phyloP scores from a whole-genome alignment of 495 filamentous ascomycete genomes.

The Tuber melanosporum region DNA sequence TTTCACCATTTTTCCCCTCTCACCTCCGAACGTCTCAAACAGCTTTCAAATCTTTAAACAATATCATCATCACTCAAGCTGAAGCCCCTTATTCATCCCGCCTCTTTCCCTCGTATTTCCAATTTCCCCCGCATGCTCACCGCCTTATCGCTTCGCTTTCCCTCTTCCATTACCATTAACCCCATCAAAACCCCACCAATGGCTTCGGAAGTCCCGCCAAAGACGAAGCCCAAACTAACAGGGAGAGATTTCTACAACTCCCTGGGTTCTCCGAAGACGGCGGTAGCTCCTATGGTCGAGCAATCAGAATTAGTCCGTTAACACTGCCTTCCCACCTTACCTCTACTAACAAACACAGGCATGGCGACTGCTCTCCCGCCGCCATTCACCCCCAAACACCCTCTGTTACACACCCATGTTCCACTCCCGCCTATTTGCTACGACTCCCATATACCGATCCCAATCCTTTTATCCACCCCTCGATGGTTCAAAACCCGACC shows the following conservation, averaged over 20 bases:
- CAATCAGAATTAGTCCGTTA: conserved; percentile 86
- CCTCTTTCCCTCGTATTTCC: conserved; percentile 13
- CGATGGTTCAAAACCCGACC: conserved; percentile 83
- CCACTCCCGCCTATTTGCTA: conserved; percentile 76
- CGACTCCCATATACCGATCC: conserved; percentile 66
- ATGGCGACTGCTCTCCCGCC: conserved; percentile 90
- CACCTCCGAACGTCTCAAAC: conserved; percentile 17
- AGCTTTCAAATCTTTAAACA: conserved; percentile 23
- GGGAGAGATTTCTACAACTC: conserved; percentile 89
- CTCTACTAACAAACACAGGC: conserved; percentile 53
- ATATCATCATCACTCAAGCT: conserved; percentile 9
- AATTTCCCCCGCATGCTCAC: background rate
- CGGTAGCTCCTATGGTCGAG: conserved; percentile 97
- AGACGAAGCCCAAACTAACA: conserved; percentile 55
- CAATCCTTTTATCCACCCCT: conserved; percentile 66
- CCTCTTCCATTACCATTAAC: conserved; percentile 10
- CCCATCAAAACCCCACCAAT: background rate
- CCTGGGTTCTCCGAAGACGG: conserved; percentile 79
- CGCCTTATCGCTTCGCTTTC: background rate
- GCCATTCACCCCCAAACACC: conserved; percentile 64
- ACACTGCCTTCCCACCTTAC: conserved; percentile 23
- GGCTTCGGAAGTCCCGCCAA: conserved; percentile 17
- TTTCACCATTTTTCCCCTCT: background rate
- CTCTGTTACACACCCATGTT: conserved; percentile 93
- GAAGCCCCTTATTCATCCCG: conserved; percentile 26